phyloP scores from a whole-genome alignment of 129 eudicot species.

The Rutidosis leptorrhynchoides region DNA sequence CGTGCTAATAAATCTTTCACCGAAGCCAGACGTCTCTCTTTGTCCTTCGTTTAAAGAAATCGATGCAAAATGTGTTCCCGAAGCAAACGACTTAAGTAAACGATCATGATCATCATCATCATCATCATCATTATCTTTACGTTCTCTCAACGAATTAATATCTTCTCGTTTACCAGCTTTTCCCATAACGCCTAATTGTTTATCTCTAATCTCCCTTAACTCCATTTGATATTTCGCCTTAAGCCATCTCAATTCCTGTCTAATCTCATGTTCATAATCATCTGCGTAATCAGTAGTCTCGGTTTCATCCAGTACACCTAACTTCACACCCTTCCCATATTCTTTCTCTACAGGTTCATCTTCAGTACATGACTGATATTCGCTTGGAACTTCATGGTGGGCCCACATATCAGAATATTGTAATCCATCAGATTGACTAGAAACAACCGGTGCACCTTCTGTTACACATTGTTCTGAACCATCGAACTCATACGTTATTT shows the following conservation, averaged over 20 bases:
- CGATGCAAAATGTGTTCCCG: not conserved
- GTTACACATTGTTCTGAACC: conserved; percentile 54
- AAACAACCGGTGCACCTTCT: conserved; percentile 51
- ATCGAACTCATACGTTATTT: conserved; percentile 58
- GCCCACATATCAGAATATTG: conserved; percentile 39
- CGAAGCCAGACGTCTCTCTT: conserved; percentile 32
- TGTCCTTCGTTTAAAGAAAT: conserved; percentile 19
- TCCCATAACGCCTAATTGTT: conserved; percentile 33
- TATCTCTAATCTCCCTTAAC: conserved; percentile 51
- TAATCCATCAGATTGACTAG: conserved; percentile 43
- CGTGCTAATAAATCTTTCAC: conserved; percentile 21
- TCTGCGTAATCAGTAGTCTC: conserved; percentile 21
- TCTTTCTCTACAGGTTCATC: conserved; percentile 18
- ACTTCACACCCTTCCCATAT: not conserved
- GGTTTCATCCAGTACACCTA: not conserved
- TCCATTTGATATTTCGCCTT: conserved; percentile 74
- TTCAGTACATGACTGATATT: conserved; percentile 25
- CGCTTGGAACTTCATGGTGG: conserved; percentile 18
- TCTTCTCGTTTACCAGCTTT: conserved; percentile 16
- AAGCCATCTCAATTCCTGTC: conserved; percentile 66
- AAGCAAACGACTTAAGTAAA: not conserved
- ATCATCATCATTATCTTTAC: not conserved
- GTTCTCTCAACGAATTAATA: not conserved
- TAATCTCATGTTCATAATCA: conserved; percentile 52
- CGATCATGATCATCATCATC: not conserved